Conservation (phyloP, 768 basidiomycete species). For the Tulasnella sp. region DNA sequence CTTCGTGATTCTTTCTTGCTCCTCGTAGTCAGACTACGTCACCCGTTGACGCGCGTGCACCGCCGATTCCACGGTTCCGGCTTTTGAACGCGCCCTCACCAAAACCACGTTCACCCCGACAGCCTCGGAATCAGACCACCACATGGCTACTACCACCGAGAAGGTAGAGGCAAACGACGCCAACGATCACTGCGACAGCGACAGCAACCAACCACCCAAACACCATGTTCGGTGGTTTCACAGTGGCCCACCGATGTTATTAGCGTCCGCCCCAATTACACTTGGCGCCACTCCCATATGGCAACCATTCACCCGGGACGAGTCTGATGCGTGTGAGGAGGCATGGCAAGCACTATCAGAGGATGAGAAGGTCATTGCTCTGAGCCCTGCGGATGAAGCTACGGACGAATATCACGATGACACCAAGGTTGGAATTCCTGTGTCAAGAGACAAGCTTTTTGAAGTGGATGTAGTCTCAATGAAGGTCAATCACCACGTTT, state of each 20-base stretch:
- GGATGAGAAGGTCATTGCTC: slow-evolving; percentile 23
- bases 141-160: not conserved
- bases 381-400: not conserved
- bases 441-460: slow-evolving; percentile 33
- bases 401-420: slow-evolving; percentile 30
- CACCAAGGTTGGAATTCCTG: slow-evolving; percentile 31
- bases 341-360: slow-evolving; percentile 32
- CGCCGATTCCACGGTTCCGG: not conserved
- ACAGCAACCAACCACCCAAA: not conserved
- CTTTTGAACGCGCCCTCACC: not conserved
- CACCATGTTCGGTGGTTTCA: slow-evolving; percentile 29
- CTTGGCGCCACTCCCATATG: slow-evolving; percentile 27
- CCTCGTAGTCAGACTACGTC: not conserved
- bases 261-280: slow-evolving; percentile 31
- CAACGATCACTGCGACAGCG: not conserved
- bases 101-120: not conserved
- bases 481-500: slow-evolving; percentile 28
- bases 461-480: slow-evolving; percentile 35
- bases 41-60: not conserved
- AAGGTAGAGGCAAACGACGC: not conserved
- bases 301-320: slow-evolving; percentile 32
- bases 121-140: not conserved
- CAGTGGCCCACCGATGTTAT: slow-evolving; percentile 21
- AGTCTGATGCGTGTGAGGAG: slow-evolving; percentile 33
- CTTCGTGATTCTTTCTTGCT: not conserved